phyloP scores from a whole-genome alignment of 148 eudicot species.

The Cornus kousa region DNA sequence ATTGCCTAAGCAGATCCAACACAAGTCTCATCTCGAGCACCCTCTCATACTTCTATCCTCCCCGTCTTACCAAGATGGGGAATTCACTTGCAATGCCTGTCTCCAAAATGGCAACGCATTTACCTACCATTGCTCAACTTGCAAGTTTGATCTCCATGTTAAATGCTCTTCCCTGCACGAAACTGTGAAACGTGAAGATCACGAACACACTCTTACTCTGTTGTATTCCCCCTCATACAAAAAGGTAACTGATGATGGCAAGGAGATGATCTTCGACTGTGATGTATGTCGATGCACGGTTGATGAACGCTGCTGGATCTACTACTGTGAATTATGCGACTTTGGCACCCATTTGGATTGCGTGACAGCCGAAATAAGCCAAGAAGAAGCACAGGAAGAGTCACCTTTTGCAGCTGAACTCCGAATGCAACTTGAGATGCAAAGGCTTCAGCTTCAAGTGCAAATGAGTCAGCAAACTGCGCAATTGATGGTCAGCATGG shows the following conservation, averaged over 20 bases:
- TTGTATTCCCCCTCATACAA: slow-evolving; percentile 10
- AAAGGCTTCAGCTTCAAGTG: not conserved
- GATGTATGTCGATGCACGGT: slow-evolving; percentile 13
- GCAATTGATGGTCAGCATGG: not conserved
- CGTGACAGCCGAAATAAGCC: not conserved
- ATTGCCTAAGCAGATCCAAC: slow-evolving; percentile 28
- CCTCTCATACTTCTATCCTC: slow-evolving; percentile 25
- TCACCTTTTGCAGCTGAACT: not conserved
- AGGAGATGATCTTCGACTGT: slow-evolving; percentile 5
- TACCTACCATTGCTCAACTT: slow-evolving; percentile 31
- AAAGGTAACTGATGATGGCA: not conserved
- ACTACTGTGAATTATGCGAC: slow-evolving; percentile 15
- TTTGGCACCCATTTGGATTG: slow-evolving; percentile 25
- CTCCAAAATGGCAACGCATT: slow-evolving; percentile 15
- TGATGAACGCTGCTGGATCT: slow-evolving; percentile 3
- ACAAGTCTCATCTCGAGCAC: slow-evolving; percentile 39
- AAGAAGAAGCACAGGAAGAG: not conserved
- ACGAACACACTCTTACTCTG: slow-evolving; percentile 20
- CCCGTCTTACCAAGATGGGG: slow-evolving; percentile 18
- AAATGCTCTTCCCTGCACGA: slow-evolving; percentile 20
- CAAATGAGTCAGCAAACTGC: slow-evolving; percentile 7
- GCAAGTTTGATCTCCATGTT: slow-evolving; percentile 37
- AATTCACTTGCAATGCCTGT: slow-evolving; percentile 40
- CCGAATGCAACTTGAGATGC: not conserved
- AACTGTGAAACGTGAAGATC: slow-evolving; percentile 13